A percentile compares a stretch with the other conserved stretches of the same genome.
These are phyloP conservation scores for Planoprotostelium fungivorum DNA, from an alignment of 78 protist species.

Conservation along the genomic window DNA sequence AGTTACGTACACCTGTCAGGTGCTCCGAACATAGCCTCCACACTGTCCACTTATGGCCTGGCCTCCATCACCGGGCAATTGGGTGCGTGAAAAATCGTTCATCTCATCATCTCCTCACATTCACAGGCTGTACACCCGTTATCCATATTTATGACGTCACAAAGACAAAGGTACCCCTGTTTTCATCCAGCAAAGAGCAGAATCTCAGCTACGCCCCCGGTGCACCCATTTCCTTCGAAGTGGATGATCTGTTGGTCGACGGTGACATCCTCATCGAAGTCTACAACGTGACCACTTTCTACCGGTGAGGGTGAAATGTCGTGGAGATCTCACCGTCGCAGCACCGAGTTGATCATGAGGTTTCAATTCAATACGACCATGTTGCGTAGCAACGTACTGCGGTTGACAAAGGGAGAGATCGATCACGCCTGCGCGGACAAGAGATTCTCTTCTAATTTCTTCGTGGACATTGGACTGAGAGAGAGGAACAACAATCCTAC, in stretches of 20 bases:
- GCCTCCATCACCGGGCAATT: background rate
- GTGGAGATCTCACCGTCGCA: background rate
- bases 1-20: background rate
- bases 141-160: background rate
- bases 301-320: background rate
- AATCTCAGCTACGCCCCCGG: background rate
- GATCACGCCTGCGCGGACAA: constrained; percentile 53
- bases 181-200: background rate
- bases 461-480: constrained; percentile 11
- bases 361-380: constrained; percentile 49
- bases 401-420: constrained; percentile 21
- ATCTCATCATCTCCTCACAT: background rate
- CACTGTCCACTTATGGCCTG: background rate
- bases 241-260: background rate
- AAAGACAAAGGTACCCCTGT: background rate
- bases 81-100: background rate
- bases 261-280: background rate
- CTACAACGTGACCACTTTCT: background rate
- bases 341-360: constrained; percentile 41
- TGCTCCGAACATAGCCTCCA: background rate
- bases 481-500: background rate
- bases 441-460: constrained; percentile 31
- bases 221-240: background rate
- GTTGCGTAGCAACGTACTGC: constrained; percentile 18
- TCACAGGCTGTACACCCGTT: background rate